A percentile compares a stretch with the other conserved stretches of the same genome.
phyloP scores from a whole-genome alignment of 331 rosid species.

The Stylosanthes scabra region DNA sequence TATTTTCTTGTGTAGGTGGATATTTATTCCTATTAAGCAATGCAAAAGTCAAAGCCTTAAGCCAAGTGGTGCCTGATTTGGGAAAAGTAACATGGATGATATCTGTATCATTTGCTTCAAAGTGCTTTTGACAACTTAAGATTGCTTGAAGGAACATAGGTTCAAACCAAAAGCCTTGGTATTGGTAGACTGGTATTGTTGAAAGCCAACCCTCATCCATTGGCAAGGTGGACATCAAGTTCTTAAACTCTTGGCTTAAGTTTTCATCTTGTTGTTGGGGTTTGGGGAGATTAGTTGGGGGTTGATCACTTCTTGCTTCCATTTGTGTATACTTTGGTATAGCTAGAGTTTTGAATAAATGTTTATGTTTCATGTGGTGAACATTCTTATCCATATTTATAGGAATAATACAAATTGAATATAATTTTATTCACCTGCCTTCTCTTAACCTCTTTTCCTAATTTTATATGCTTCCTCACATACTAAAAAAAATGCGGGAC shows the following conservation, averaged over 20 bases:
- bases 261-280: constrained; percentile 26
- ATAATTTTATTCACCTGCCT: too few species aligned
- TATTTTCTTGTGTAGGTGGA: not conserved
- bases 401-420: too few species aligned
- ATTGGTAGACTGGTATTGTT: constrained; percentile 22
- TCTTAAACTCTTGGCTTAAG: constrained; percentile 43
- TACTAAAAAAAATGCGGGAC: too few species aligned
- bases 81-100: constrained; percentile 37
- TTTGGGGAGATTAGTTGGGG: constrained; percentile 25
- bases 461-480: too few species aligned
- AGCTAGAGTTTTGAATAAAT: too few species aligned
- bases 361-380: too few species aligned
- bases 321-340: too few species aligned
- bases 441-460: too few species aligned
- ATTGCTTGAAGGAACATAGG: constrained; percentile 35
- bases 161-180: constrained; percentile 28
- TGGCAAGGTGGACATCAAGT: constrained; percentile 39
- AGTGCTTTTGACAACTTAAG: constrained; percentile 40
- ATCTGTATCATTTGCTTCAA: constrained; percentile 39
- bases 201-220: constrained; percentile 36
- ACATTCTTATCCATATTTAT: too few species aligned
- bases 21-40: not conserved
- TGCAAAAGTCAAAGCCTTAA: constrained; percentile 47
- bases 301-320: not conserved
- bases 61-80: constrained; percentile 37